Percentiles rank a stretch among this genome's conserved stretches.
Evolutionary conservation across 139 green algal species (phyloP).

Genomic region (Nannochloris sp.): DNA sequence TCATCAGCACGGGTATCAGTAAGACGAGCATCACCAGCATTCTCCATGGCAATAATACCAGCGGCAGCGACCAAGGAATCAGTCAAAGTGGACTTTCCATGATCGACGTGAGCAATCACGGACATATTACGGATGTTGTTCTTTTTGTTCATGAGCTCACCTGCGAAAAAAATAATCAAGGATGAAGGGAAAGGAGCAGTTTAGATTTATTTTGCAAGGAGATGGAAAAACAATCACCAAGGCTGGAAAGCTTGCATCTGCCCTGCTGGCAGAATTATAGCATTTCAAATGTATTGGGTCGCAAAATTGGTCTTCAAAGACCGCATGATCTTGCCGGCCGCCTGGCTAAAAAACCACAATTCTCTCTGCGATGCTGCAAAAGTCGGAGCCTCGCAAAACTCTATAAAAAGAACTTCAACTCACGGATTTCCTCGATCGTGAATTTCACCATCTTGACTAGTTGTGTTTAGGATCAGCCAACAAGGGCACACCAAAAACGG

Average conservation of each 20-base stretch:
- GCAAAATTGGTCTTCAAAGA: no score
- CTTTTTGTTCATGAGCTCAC: constrained; percentile 81
- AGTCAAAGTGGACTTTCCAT: constrained; percentile 92
- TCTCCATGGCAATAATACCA: constrained; percentile 96
- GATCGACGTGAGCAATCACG: constrained; percentile 90
- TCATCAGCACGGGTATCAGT: constrained; percentile 97
- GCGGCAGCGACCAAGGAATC: constrained; percentile 98
- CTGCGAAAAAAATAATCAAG: not conserved
- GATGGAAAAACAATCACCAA: no score
- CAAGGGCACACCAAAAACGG: no score
- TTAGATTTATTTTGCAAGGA: no score
- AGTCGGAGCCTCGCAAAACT: no score
- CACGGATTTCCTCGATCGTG: constrained; percentile 63
- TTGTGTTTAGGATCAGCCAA: no score
- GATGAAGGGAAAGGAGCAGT: not conserved
- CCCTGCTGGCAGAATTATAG: no score
- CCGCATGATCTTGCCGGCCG: no score
- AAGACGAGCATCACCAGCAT: constrained; percentile 82
- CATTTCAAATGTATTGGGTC: no score
- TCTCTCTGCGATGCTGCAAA: no score
- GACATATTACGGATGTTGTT: constrained; percentile 88
- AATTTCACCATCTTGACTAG: constrained; percentile 58
- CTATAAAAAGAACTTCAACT: not conserved
- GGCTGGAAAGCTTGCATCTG: no score
- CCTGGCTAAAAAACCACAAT: no score